Base-by-base conservation (phyloP, 192 early-diverging fungal genomes). In the Coemansia sp. region DNA sequence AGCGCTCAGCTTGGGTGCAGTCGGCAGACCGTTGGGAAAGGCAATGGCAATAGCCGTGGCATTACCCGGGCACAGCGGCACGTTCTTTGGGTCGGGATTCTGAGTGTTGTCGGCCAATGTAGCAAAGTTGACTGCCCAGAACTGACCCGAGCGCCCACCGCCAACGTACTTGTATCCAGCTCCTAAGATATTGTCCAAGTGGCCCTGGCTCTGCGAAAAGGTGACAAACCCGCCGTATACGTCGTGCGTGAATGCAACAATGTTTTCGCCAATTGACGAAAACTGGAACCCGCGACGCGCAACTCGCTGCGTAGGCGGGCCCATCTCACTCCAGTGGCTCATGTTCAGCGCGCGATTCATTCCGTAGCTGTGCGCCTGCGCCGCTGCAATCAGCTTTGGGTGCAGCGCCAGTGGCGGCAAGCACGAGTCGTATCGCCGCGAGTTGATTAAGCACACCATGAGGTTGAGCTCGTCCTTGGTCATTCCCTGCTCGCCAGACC, bases 301-400 rank as follows among this genome's bases (percentile, higher is more conserved):
- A 35, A 64, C 39, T 4, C 79, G 73, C 63, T 64, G 68, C 0
- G 46, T n/a, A 6, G 66, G 45, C 5, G 53, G 36, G 10, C 79
- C 79, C 0, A 59, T 49, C 4, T 65, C 24, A 4, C 63, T 65
- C 25, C 67, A 67, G 69, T 81, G 70, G 53, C 67, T 81, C 69
- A 85, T 67, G 38, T 74, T 74, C 12, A 54, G 57, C 8, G 66
- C 68, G n/a, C 64, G 63, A 59, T 79, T 79, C 66, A 77, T 74
- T 60, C 72, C 75, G 59, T 81, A 74, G 64, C 77, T 80, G 64
- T 85, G 83, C 22, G 71, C 59, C 60, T 81, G 74, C 8, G 83
- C 78, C 0, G 78, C 56, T 0, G 66, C 64, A 45, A 71, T 73
- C 2, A 85, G 70, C 46, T 74, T 56, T 11, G 62, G 41, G 22